These are phyloP conservation scores for Sporisorium graminicola DNA, from an alignment of 1,284 basidiomycete species.

Conservation along the genomic window DNA sequence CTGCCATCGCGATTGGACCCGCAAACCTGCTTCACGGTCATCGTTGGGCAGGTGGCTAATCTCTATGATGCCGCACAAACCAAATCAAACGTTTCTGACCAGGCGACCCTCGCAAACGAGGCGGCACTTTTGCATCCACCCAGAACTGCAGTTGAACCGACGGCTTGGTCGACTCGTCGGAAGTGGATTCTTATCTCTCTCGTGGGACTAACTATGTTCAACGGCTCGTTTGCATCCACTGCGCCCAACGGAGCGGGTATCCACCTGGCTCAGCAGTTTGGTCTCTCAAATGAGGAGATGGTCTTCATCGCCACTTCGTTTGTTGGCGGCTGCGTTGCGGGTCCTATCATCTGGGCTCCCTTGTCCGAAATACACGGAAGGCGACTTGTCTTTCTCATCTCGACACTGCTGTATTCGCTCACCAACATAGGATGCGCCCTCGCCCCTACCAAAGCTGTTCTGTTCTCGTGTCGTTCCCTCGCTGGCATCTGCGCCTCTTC, in stretches of 20 bases:
- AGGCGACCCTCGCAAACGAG: not conserved
- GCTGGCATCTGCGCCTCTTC: conserved; percentile 43
- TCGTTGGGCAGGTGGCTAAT: conserved; percentile 5
- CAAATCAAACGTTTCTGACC: not conserved
- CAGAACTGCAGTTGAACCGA: not conserved
- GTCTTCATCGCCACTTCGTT: conserved; percentile 40
- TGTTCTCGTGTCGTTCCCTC: conserved; percentile 36
- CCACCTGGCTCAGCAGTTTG: conserved; percentile 19
- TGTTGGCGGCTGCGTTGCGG: conserved; percentile 48
- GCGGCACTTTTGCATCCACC: conserved; percentile 10
- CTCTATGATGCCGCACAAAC: conserved; percentile 7
- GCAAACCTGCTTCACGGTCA: conserved; percentile 5
- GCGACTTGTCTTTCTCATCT: conserved; percentile 14
- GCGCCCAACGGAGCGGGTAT: conserved; percentile 36
- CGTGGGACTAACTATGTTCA: conserved; percentile 46
- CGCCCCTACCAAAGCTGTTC: conserved; percentile 26
- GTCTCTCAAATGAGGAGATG: conserved; percentile 29
- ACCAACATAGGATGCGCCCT: conserved; percentile 37
- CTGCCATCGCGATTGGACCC: conserved; percentile 1
- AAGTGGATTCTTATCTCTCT: conserved; percentile 38
- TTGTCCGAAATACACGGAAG: conserved; percentile 42
- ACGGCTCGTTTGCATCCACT: conserved; percentile 45
- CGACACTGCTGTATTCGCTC: conserved; percentile 24
- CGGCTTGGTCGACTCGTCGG: conserved; percentile 18
- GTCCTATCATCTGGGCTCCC: conserved; percentile 49